phyloP scores from a whole-genome alignment of 257 asterid species.

The Coffea eugenioides region DNA sequence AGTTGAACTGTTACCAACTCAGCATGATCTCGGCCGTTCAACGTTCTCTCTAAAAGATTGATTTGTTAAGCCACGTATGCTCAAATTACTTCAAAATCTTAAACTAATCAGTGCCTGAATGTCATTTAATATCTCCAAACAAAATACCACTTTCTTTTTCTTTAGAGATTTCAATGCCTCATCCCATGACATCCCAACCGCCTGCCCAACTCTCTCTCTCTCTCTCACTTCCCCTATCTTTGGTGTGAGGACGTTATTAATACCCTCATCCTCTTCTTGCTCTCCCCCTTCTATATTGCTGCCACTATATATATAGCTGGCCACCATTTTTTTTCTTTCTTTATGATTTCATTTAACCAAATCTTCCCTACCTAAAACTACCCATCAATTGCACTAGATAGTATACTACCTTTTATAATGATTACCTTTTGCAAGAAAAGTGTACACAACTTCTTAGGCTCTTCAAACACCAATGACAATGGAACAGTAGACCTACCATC shows the following conservation, averaged over 20 bases:
- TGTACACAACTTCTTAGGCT: constrained; percentile 5
- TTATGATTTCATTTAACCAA: not conserved
- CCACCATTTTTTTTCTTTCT: not conserved
- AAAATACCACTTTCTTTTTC: too few species aligned
- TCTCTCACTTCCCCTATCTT: constrained; percentile 13
- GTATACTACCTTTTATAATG: not conserved
- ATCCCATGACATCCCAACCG: constrained; percentile 10
- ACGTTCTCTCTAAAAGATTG: too few species aligned
- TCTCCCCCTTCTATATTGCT: not conserved
- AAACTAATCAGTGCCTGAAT: too few species aligned
- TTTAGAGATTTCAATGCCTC: not conserved
- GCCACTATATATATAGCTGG: not conserved
- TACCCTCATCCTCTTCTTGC: constrained; percentile 23
- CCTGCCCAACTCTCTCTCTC: not conserved
- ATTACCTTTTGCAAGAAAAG: constrained; percentile 23
- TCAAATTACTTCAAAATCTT: too few species aligned
- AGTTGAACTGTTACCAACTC: too few species aligned
- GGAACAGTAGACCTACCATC: constrained; percentile 6
- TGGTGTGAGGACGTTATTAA: constrained; percentile 25
- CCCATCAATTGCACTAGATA: not conserved
- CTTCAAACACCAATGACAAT: constrained; percentile 6
- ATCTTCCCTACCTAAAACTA: not conserved
- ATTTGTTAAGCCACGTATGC: too few species aligned
- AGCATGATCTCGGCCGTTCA: too few species aligned
- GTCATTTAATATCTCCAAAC: too few species aligned